phyloP scores from a whole-genome alignment of 805 yeast species.

The Saccharomycopsis capsularis region DNA sequence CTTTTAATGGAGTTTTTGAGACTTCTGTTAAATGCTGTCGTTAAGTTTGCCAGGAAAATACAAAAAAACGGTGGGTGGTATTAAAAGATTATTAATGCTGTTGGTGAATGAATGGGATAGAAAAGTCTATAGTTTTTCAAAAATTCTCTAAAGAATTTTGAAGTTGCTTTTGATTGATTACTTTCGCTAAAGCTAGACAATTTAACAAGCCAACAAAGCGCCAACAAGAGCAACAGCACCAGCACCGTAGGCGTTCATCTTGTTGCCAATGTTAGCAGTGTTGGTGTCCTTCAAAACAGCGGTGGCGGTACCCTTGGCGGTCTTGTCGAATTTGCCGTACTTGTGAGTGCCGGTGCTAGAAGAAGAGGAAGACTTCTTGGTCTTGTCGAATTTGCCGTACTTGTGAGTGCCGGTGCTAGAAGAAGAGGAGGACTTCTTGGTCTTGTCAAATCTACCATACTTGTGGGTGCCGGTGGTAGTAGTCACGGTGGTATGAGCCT shows the following conservation, averaged over 20 bases:
- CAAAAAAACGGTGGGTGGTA: too few species aligned
- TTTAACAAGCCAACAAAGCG: constrained; percentile 19
- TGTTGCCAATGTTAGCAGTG: constrained; percentile 86
- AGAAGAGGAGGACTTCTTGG: constrained; percentile 31
- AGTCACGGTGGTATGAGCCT: constrained; percentile 19
- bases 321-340: constrained; percentile 49
- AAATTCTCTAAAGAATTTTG: too few species aligned
- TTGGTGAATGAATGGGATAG: too few species aligned
- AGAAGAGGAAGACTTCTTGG: constrained; percentile 32
- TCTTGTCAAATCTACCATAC: constrained; percentile 49
- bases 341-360: constrained; percentile 44
- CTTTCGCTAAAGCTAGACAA: too few species aligned
- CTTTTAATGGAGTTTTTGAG: too few species aligned
- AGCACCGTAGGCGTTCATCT: constrained; percentile 29
- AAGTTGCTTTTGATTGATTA: too few species aligned
- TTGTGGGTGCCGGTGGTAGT: constrained; percentile 43
- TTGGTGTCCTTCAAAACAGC: constrained; percentile 27
- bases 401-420: constrained; percentile 37
- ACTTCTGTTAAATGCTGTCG: too few species aligned
- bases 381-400: constrained; percentile 45
- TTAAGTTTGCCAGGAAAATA: too few species aligned
- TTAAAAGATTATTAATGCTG: too few species aligned
- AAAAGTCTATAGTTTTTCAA: too few species aligned
- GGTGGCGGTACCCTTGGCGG: constrained; percentile 29
- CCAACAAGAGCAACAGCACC: constrained; percentile 20